These are phyloP conservation scores for Nannizziopsis barbatae DNA, from an alignment of 2,329 filamentous ascomycete genomes.

Conservation along the genomic window DNA sequence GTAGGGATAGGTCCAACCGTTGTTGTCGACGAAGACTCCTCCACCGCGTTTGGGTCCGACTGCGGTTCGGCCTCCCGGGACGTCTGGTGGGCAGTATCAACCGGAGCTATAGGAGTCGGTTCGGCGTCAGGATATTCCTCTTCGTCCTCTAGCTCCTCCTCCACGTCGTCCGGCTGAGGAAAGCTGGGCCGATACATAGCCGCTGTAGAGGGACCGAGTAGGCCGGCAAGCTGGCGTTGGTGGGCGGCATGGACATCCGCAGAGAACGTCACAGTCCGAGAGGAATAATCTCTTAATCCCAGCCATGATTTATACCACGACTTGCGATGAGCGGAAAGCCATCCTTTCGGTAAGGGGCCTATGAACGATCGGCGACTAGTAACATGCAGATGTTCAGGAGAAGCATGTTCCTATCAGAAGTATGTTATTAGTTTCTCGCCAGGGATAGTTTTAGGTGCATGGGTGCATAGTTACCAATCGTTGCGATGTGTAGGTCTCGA, in stretches of 20 bases:
- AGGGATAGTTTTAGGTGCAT: constrained; percentile 6
- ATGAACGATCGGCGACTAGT: constrained; percentile 54
- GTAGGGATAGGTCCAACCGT: neutral
- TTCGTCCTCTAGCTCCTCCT: constrained; percentile 18
- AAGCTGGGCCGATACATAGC: constrained; percentile 22
- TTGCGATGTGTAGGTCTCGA: constrained; percentile 44
- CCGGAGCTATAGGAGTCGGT: constrained; percentile 9
- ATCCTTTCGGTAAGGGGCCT: constrained; percentile 54
- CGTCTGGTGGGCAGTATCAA: constrained; percentile 11
- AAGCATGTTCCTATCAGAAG: constrained; percentile 45
- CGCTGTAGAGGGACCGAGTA: constrained; percentile 22
- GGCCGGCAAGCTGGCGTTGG: constrained; percentile 24
- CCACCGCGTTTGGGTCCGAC: neutral
- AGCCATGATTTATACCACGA: constrained; percentile 48
- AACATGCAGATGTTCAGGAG: constrained; percentile 49
- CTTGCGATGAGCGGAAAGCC: constrained; percentile 52
- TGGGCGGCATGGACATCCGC: constrained; percentile 35
- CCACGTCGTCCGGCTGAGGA: constrained; percentile 26
- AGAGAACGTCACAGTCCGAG: constrained; percentile 42
- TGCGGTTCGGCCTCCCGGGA: neutral
- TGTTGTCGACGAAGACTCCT: neutral
- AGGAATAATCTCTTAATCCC: constrained; percentile 37
- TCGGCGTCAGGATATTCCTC: constrained; percentile 5
- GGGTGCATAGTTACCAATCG: constrained; percentile 39
- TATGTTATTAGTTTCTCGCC: neutral